Conservation (phyloP, 495 filamentous ascomycete genomes). For the Pyrenula aspistea region DNA sequence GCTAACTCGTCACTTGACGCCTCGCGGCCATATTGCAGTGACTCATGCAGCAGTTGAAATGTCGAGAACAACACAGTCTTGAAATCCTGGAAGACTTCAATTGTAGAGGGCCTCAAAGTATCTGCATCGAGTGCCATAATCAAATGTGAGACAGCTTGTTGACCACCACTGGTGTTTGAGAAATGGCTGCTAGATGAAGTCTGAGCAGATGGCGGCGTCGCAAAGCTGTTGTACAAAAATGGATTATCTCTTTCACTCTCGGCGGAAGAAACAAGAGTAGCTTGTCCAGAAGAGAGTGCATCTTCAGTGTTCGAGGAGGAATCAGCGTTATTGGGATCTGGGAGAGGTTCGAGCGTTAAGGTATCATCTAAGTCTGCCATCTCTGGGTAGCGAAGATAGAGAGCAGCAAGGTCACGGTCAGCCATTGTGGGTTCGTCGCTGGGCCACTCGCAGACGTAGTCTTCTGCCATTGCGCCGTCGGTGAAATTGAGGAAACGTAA, state of each 20-base stretch:
- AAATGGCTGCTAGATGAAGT: background rate
- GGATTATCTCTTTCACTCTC: background rate
- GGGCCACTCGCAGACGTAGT: background rate
- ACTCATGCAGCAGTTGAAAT: background rate
- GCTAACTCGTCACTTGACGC: background rate
- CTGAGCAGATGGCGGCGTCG: background rate
- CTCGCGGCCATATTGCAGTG: background rate
- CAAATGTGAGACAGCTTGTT: background rate
- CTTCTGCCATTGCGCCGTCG: background rate
- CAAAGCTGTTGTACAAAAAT: background rate
- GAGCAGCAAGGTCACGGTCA: background rate
- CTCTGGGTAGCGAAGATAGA: background rate
- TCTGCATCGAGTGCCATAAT: background rate
- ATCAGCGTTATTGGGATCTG: background rate
- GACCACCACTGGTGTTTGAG: background rate
- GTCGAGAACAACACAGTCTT: background rate
- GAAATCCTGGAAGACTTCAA: background rate
- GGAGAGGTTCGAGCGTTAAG: background rate
- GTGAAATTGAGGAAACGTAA: background rate
- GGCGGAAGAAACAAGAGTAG: background rate
- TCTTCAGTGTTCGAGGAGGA: background rate
- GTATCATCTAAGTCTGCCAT: background rate
- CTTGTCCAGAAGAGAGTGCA: background rate
- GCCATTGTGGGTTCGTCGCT: background rate
- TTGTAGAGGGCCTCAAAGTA: background rate